Conservation (phyloP, 495 filamentous ascomycete species). For the Xylaria curta region DNA sequence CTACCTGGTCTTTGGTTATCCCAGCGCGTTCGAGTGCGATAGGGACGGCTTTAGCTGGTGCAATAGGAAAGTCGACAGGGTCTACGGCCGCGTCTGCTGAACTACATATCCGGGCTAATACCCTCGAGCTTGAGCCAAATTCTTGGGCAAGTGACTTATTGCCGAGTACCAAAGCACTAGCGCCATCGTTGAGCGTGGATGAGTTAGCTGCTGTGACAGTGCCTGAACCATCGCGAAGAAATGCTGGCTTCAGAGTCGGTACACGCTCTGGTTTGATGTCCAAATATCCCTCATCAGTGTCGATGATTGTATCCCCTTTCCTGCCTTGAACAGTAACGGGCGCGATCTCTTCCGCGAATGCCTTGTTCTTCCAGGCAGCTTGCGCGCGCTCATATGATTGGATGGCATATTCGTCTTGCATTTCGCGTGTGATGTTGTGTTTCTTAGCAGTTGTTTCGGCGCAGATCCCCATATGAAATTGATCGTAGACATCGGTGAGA, state of each 20-base stretch:
- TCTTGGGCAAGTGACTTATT: conserved; percentile 77
- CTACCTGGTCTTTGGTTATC: conserved; percentile 85
- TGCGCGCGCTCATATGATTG: conserved; percentile 86
- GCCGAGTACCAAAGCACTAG: conserved; percentile 85
- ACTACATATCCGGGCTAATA: conserved; percentile 82
- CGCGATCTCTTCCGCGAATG: conserved; percentile 85
- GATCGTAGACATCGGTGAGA: conserved; percentile 94
- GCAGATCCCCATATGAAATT: conserved; percentile 97
- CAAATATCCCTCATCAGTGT: conserved; percentile 86
- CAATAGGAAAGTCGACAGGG: conserved; percentile 94
- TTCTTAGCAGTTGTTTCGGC: conserved; percentile 97
- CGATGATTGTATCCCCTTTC: conserved; percentile 81
- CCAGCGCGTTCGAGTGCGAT: conserved; percentile 88
- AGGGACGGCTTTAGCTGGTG: conserved; percentile 89
- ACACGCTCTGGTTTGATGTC: conserved; percentile 85
- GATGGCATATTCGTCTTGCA: conserved; percentile 91
- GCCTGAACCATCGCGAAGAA: conserved; percentile 80
- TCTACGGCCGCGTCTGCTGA: conserved; percentile 91
- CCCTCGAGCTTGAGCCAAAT: conserved; percentile 73
- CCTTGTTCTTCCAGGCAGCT: conserved; percentile 80
- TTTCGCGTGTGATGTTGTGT: conserved; percentile 75
- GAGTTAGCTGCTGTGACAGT: conserved; percentile 95
- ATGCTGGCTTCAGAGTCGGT: conserved; percentile 86
- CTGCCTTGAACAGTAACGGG: conserved; percentile 82
- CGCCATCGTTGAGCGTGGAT: conserved; percentile 92